These are phyloP conservation scores for Oryza glaberrima DNA, from an alignment of 176 grass and related monocot genomes.

Conservation along the genomic window DNA sequence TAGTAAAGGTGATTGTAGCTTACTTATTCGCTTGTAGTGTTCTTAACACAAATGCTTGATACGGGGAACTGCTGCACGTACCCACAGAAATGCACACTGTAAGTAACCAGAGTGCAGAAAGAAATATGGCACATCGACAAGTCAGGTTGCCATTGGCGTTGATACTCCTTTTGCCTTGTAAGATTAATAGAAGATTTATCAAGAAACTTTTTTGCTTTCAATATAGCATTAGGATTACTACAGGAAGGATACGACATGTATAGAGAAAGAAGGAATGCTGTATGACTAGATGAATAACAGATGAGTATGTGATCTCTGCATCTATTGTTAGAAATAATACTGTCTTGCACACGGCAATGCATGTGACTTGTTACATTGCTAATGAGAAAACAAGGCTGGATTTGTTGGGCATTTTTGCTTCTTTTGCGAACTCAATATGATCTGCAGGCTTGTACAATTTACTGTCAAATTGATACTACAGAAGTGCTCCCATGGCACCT, in stretches of 20 bases:
- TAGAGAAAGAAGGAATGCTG: not conserved
- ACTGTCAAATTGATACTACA: not conserved
- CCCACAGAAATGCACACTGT: not conserved
- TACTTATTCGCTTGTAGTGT: not conserved
- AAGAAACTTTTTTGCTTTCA: not conserved
- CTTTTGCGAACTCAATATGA: too few relatives aligned
- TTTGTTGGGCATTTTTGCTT: slow-evolving; percentile 7
- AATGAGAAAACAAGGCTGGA: not conserved
- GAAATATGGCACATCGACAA: not conserved
- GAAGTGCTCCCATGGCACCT: not conserved
- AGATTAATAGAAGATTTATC: not conserved
- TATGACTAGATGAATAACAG: not conserved
- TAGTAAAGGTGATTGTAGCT: slow-evolving; percentile 9
- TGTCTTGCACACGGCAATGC: slow-evolving; percentile 16
- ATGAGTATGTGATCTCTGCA: not conserved
- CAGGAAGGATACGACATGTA: not conserved
- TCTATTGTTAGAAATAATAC: not conserved
- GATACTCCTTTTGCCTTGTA: not conserved
- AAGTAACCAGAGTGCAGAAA: not conserved
- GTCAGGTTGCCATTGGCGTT: not conserved
- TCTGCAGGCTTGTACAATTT: slow-evolving; percentile 3
- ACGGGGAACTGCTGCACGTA: not conserved
- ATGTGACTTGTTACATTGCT: not conserved
- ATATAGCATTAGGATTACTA: not conserved
- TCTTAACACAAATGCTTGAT: not conserved